Base-by-base conservation (phyloP, 306 rosid genomes). In the Rubus parviflorus region DNA sequence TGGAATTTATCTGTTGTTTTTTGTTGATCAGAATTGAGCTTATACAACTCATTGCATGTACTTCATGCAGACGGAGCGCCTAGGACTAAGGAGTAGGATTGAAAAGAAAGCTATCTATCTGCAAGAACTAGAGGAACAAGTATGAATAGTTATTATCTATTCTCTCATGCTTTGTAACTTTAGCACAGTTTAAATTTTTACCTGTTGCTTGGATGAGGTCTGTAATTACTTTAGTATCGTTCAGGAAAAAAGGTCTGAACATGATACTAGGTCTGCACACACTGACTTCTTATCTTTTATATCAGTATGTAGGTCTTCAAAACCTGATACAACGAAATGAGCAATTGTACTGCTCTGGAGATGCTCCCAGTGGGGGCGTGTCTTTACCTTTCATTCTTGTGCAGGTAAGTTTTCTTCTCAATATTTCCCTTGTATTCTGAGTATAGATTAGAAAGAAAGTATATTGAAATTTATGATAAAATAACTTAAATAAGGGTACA, bases 61-160 rank as follows among this genome's bases (percentile, higher is more conserved):
- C 74, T 83, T 79, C 74, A 79, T 88, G 87, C 89, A 95, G 97
- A 71, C 91, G 11, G 97, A 89, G 83, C 91, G 96, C 73, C 86
- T 81, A 37, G 95, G 85, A 70, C 90, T 90, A 74, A 85, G 93
- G 86, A 89, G 61, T 75, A 90, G 91, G 80, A 86, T 92, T 63
- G 98, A 92, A 80, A 95, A 90, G 95, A 95, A 95, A 88, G 81
- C 97, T 62, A 91, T 93, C 64, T 95, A 95, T 83, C 84, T 95
- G 87, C 97, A 87, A 81, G 98, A 95, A 84, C 93, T 95, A 73
- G 97, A 90, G 87, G 97, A 92, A 46, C 98, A 95, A 85, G 98
- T 92, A 89, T 63, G 86, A 49, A 69, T 77, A 20, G 40, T 70
- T 70, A 48, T 66, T 76, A 35, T 70, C 41, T 81, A 20, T 69